Percentiles rank a stretch among this genome's conserved stretches.
Evolutionary conservation across 2,329 filamentous ascomycete species (phyloP).

Genomic region (Fusarium poae): DNA sequence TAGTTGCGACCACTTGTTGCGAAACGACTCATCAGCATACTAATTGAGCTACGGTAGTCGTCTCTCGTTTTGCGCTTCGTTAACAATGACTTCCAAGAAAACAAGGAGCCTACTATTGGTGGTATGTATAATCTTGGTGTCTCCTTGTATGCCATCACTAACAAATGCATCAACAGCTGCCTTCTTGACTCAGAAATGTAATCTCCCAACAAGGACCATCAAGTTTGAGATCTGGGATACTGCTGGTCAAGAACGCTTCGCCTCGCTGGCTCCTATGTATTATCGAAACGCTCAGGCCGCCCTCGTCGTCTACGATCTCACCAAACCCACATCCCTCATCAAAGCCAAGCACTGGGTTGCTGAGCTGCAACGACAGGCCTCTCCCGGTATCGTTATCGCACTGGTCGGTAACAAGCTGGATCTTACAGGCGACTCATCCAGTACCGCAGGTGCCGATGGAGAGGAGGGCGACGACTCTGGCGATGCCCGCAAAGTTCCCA

Average conservation of each 20-base stretch:
- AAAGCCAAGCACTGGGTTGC: slow-evolving; percentile 99
- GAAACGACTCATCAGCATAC: slow-evolving; percentile 6
- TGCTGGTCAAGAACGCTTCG: slow-evolving; percentile 96
- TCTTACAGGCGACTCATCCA: slow-evolving; percentile 73
- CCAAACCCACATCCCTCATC: slow-evolving; percentile 92
- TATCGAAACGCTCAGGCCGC: slow-evolving; percentile 98
- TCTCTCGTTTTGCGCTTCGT: slow-evolving; percentile 98
- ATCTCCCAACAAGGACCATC: slow-evolving; percentile 90
- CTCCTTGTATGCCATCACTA: slow-evolving; percentile 22
- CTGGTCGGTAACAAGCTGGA: slow-evolving; percentile 98
- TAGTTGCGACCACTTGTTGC: background rate
- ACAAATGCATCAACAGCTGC: slow-evolving; percentile 71
- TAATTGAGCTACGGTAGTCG: slow-evolving; percentile 70
- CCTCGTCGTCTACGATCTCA: slow-evolving; percentile 98
- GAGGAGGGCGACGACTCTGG: slow-evolving; percentile 73
- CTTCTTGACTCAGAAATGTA: slow-evolving; percentile 99
- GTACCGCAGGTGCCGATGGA: slow-evolving; percentile 61
- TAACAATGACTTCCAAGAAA: slow-evolving; percentile 99
- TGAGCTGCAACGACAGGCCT: slow-evolving; percentile 95
- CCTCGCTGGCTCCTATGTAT: slow-evolving; percentile 98
- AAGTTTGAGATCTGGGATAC: slow-evolving; percentile 99
- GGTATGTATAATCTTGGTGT: slow-evolving; percentile 67
- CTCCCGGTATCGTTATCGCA: slow-evolving; percentile 95
- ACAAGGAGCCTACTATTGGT: slow-evolving; percentile 99
- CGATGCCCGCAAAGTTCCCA: slow-evolving; percentile 88